These are phyloP conservation scores for Murraya paniculata DNA, from an alignment of 345 rosid genomes.

Conservation along the genomic window DNA sequence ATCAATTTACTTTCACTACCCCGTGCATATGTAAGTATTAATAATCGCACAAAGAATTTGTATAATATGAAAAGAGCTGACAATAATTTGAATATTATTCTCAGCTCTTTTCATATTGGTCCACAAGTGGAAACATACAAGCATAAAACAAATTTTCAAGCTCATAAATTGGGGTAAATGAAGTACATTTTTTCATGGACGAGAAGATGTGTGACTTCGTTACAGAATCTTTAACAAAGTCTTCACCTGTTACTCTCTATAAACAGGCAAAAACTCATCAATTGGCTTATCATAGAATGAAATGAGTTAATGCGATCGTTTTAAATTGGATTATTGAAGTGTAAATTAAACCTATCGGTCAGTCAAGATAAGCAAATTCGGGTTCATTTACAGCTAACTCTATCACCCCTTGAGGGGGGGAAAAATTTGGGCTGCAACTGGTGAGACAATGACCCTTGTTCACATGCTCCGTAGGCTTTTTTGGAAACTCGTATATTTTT, in stretches of 20 bases:
- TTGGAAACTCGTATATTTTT: background rate
- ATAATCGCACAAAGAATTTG: too few species aligned
- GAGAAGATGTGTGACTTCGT: background rate
- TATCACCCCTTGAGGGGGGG: background rate
- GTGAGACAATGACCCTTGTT: slow-evolving; percentile 10
- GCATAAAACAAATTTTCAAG: background rate
- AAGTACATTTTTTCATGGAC: background rate
- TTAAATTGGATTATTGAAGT: background rate
- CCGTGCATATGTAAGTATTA: too few species aligned
- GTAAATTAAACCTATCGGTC: background rate
- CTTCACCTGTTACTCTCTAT: background rate
- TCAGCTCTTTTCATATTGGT: too few species aligned
- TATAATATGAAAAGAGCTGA: background rate
- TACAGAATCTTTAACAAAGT: background rate
- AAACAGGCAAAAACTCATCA: background rate
- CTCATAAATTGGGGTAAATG: background rate
- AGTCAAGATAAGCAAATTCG: background rate
- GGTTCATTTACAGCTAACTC: background rate
- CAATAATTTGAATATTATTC: background rate
- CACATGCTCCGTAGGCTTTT: background rate
- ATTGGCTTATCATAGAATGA: too few species aligned
- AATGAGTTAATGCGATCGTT: background rate
- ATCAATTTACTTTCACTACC: too few species aligned
- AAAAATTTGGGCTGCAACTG: background rate
- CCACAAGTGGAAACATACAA: background rate